A percentile compares a stretch with the other conserved stretches of the same genome.
These are phyloP conservation scores for Lathyrus tuberosus DNA, from an alignment of 306 rosid species.

Conservation along the genomic window DNA sequence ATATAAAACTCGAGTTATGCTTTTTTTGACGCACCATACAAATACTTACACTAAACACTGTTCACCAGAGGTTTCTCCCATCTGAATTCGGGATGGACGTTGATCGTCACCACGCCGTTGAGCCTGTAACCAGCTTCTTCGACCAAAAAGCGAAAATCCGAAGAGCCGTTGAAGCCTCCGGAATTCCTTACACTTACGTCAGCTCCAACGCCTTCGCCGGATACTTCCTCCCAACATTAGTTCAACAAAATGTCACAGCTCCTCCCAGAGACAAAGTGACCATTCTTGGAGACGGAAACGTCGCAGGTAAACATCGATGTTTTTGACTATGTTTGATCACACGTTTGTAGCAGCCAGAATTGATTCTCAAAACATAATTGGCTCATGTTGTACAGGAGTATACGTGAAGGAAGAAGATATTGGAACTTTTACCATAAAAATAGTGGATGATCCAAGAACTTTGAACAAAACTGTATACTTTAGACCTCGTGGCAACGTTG, in stretches of 20 bases:
- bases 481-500: constrained; percentile 40
- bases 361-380: no score
- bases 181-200: constrained; percentile 42
- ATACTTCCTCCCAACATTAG: constrained; percentile 37
- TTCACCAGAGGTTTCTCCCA: constrained; percentile 48
- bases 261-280: constrained; percentile 49
- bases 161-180: constrained; percentile 39
- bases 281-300: constrained; percentile 55
- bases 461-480: constrained; percentile 46
- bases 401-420: constrained; percentile 44
- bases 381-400: neutral
- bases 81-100: constrained; percentile 49
- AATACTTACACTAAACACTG: no score
- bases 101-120: constrained; percentile 41
- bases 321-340: no score
- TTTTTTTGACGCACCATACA: no score
- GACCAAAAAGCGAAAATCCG: constrained; percentile 18
- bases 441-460: constrained; percentile 55
- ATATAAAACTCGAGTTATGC: neutral
- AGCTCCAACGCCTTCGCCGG: constrained; percentile 40
- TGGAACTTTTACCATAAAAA: constrained; percentile 45
- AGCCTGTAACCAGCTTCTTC: constrained; percentile 8
- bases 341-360: no score
- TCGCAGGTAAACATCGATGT: constrained; percentile 35
- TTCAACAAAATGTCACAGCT: constrained; percentile 35